phyloP scores from a whole-genome alignment of 2,329 filamentous ascomycete genomes.

The Rutstroemia sp. region DNA sequence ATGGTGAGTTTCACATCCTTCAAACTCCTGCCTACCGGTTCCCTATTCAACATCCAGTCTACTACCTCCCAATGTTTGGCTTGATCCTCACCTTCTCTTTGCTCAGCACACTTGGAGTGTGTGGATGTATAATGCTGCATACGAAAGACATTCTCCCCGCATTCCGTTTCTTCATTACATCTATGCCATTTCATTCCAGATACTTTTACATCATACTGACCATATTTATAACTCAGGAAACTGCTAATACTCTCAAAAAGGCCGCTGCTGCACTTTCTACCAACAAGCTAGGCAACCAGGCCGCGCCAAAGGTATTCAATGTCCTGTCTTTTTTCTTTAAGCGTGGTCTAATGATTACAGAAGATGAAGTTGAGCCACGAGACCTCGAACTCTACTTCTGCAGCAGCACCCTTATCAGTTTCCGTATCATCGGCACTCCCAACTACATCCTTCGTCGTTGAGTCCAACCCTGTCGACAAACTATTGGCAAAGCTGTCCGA shows the following conservation, averaged over 20 bases:
- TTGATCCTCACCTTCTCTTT: not conserved
- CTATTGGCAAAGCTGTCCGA: conserved; percentile 68
- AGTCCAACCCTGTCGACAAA: conserved; percentile 57
- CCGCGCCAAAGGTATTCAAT: conserved; percentile 41
- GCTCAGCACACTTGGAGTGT: not conserved
- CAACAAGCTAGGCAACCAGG: conserved; percentile 49
- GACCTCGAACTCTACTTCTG: not conserved
- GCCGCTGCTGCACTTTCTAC: conserved; percentile 40
- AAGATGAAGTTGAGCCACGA: conserved; percentile 44
- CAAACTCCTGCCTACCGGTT: not conserved
- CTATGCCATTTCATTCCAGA: conserved; percentile 1
- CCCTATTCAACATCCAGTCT: not conserved
- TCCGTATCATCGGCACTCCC: not conserved
- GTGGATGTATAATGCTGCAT: not conserved
- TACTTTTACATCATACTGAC: conserved; percentile 13
- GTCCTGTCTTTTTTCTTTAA: not conserved
- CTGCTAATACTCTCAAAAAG: conserved; percentile 26
- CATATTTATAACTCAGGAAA: conserved; percentile 15
- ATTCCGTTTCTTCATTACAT: not conserved
- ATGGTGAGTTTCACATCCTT: conserved; percentile 1
- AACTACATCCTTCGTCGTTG: conserved; percentile 27
- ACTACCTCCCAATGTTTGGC: not conserved
- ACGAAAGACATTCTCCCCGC: not conserved
- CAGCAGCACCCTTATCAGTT: not conserved
- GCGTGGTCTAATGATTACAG: conserved; percentile 30